Percentiles rank a stretch among this genome's conserved stretches.
Conservation (phyloP, 129 eudicot genomes). For the Arctium minus region DNA sequence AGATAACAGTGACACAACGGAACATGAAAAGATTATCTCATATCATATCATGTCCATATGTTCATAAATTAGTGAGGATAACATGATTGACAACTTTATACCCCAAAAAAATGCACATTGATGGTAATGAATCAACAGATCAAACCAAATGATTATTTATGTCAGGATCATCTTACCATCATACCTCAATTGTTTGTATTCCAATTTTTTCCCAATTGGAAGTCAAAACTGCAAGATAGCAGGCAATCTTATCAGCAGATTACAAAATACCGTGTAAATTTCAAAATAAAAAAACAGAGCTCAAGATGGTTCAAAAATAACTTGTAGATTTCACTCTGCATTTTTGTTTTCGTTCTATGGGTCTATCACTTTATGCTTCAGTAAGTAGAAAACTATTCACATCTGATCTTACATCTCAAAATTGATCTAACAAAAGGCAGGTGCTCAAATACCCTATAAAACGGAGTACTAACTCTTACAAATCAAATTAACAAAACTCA, state of each 20-base stretch:
- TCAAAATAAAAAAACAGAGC: not conserved
- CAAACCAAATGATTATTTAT: not conserved
- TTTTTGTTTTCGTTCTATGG: not conserved
- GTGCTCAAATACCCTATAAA: not conserved
- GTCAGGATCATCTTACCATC: not conserved
- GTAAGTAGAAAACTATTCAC: not conserved
- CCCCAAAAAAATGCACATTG: not conserved
- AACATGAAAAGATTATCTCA: not conserved
- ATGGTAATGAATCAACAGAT: not conserved
- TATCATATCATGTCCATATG: not conserved
- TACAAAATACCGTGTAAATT: not conserved
- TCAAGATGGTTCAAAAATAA: not conserved
- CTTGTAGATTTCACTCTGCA: not conserved
- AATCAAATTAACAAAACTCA: not conserved
- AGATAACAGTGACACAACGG: not conserved
- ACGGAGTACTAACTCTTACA: not conserved
- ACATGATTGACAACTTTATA: not conserved
- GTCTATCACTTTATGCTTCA: not conserved
- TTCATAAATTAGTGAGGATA: not conserved
- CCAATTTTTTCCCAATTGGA: not conserved
- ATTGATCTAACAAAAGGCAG: not conserved
- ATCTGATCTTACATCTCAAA: not conserved
- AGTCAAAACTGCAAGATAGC: slow-evolving; percentile 5
- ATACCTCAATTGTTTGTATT: not conserved
- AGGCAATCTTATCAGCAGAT: not conserved